Evolutionary conservation across 2,329 filamentous ascomycete species (phyloP), one percentile per base, ranked within the genome.

Genomic region (Thermothelomyces thermophilus): DNA sequence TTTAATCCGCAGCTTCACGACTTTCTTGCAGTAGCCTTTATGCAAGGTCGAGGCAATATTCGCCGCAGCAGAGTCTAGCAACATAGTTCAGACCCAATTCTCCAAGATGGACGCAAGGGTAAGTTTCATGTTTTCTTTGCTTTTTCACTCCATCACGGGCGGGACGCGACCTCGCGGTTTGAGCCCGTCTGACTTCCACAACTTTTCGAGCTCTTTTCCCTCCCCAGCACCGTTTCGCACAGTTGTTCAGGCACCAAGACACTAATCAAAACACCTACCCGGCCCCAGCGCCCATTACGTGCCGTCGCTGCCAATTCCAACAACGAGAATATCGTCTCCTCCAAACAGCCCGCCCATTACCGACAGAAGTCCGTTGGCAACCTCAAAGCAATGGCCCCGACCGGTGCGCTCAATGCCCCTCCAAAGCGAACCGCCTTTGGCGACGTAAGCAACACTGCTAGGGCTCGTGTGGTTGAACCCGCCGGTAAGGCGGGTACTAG

Each of bases 381-480:
- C 76, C 58, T 87, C 70, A 60, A 72, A 63, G 73, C 73, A 79
- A 52, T 55, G 52, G 37, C 46, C 22, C 64, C 75, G 53, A 71
- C 75, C 54, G 75, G 73, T 43, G 75, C 73, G 34, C 68, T 83
- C 56, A 87, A 84, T 67, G 75, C 76, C 47, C 75, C 79, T 50
- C 74, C 83, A 48, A 93, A 90, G 72, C 83, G 90, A 58, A 82
- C 83, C 55, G 87, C 82, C 11, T 90, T 94, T 67, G 86, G 80
- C 43, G 90, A 95, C 65, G 78, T 93, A 54, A 93, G 86, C 73
- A 91, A 90, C 63, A 82, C 76, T 40, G 63, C 73, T 35, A 70
- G 71, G 54, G 64, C 66, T 40, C 48, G 57, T 26, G 36, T 54
- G 30, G 48, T 52, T 19, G 52, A 70, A 43, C 58, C 66, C 26